Evolutionary conservation across 805 yeast species (phyloP).

Genomic region (Hanseniaspora meyeri): DNA sequence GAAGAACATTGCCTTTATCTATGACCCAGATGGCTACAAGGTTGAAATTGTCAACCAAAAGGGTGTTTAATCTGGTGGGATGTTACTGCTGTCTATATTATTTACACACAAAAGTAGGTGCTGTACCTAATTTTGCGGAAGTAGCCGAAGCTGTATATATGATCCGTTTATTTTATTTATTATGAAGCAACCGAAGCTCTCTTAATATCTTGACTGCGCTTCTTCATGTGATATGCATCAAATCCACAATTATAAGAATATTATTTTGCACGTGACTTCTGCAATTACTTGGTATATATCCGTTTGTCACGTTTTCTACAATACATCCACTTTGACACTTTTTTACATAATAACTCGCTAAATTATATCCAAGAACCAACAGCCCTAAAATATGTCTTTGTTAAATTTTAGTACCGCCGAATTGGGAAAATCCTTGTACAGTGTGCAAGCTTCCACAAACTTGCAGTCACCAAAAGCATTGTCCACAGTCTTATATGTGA

Average conservation of each 20-base stretch:
- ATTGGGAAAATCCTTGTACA: not conserved
- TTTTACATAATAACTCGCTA: too few relatives aligned
- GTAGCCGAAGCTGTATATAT: too few relatives aligned
- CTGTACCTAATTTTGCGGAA: too few relatives aligned
- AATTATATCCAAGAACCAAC: too few relatives aligned
- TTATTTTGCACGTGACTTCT: not conserved
- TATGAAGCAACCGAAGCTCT: too few relatives aligned
- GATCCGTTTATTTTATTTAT: too few relatives aligned
- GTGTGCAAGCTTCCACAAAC: not conserved
- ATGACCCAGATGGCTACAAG: constrained; percentile 85
- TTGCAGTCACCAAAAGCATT: not conserved
- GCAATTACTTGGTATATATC: not conserved
- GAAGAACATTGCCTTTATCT: constrained; percentile 55
- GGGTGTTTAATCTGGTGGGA: not conserved
- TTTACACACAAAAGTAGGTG: not conserved
- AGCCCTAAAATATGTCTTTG: not conserved
- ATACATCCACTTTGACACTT: too few relatives aligned
- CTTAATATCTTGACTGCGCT: too few relatives aligned
- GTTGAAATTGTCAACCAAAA: constrained; percentile 45
- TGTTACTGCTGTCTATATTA: too few relatives aligned
- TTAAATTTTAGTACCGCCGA: not conserved
- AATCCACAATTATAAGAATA: too few relatives aligned
- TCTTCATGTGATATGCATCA: too few relatives aligned
- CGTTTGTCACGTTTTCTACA: too few relatives aligned
- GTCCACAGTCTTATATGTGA: not conserved